Evolutionary conservation across 148 eudicot genomes (phyloP).

Genomic region (Agrostemma githago): DNA sequence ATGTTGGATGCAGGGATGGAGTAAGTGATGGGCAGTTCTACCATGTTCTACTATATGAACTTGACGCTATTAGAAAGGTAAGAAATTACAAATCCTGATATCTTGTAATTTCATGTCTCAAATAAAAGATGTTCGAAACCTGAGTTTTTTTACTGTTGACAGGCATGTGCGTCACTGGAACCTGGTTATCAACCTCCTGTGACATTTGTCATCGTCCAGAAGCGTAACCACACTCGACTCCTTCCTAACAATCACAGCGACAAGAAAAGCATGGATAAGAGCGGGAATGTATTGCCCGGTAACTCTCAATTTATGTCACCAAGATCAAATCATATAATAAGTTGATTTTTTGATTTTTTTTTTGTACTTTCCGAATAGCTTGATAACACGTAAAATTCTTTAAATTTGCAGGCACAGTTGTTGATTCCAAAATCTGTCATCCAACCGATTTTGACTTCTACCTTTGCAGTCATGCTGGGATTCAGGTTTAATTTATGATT

Average conservation of each 20-base stretch:
- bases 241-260: conserved; percentile 76
- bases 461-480: conserved; percentile 85
- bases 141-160: conserved; percentile 17
- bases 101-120: neutral
- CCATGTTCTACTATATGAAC: conserved; percentile 78
- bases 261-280: conserved; percentile 57
- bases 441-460: conserved; percentile 79
- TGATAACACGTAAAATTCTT: neutral
- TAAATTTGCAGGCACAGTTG: conserved; percentile 57
- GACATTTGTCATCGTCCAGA: conserved; percentile 86
- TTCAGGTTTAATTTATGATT: conserved; percentile 45
- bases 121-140: neutral
- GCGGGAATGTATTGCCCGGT: conserved; percentile 90
- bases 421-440: conserved; percentile 76
- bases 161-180: conserved; percentile 92
- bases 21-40: conserved; percentile 95
- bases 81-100: conserved; percentile 10
- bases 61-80: conserved; percentile 97
- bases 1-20: conserved; percentile 65
- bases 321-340: neutral
- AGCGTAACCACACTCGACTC: conserved; percentile 86
- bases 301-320: neutral
- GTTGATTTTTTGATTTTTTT: neutral
- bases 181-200: conserved; percentile 82
- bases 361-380: neutral